These are phyloP conservation scores for Colletotrichum sp. DNA, from an alignment of 2,329 filamentous ascomycete genomes.

Conservation along the genomic window DNA sequence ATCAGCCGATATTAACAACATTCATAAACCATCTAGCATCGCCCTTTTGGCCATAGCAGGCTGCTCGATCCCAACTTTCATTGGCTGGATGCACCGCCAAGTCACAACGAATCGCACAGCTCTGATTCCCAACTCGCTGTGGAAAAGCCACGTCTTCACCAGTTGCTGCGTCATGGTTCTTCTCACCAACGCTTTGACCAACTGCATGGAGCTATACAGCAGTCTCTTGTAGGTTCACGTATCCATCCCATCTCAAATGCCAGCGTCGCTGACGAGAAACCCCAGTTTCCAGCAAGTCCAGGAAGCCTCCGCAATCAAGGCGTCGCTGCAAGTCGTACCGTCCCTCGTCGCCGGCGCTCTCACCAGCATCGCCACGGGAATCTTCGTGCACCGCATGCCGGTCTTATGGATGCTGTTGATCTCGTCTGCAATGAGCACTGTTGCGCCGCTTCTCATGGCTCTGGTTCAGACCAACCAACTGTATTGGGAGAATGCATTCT, in stretches of 20 bases:
- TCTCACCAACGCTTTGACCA: conserved; percentile 43
- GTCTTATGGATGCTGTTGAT: conserved; percentile 33
- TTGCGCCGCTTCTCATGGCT: conserved; percentile 52
- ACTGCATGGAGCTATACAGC: conserved; percentile 46
- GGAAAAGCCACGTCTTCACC: conserved; percentile 57
- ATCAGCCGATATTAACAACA: not conserved
- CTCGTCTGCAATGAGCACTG: conserved; percentile 38
- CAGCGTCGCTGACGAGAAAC: not conserved
- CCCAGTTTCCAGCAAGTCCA: conserved; percentile 50
- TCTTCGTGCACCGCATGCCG: conserved; percentile 37
- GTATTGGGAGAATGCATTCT: conserved; percentile 48
- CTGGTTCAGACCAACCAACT: conserved; percentile 43
- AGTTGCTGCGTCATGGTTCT: conserved; percentile 52
- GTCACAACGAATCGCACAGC: not conserved
- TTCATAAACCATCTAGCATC: not conserved
- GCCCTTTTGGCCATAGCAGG: not conserved
- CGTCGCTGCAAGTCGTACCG: conserved; percentile 46
- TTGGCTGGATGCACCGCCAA: not conserved
- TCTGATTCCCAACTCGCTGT: conserved; percentile 59
- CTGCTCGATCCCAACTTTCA: not conserved
- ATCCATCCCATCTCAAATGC: not conserved
- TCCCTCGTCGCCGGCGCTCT: conserved; percentile 37
- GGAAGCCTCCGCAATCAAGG: conserved; percentile 37
- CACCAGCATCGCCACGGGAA: conserved; percentile 36
- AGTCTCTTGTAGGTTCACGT: conserved; percentile 42